These are phyloP conservation scores for Penicillium mononematosum DNA, from an alignment of 495 filamentous ascomycete species.

Conservation along the genomic window DNA sequence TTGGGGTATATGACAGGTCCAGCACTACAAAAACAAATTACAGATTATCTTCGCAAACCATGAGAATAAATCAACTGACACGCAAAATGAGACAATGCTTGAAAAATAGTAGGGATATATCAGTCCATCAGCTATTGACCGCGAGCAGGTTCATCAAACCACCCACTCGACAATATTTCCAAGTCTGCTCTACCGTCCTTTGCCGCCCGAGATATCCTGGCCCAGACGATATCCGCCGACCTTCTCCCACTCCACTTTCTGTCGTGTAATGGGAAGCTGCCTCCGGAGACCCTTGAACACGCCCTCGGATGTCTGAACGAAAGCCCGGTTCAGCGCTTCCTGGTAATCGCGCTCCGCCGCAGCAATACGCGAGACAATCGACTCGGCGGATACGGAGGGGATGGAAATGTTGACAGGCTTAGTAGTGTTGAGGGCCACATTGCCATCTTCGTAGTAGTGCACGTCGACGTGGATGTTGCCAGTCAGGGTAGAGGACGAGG, in stretches of 20 bases:
- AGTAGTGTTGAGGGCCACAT: conserved; percentile 83
- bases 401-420: conserved; percentile 68
- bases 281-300: conserved; percentile 90
- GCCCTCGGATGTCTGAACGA: conserved; percentile 83
- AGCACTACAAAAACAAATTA: background rate
- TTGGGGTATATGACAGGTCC: background rate
- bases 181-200: conserved; percentile 32
- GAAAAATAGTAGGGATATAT: conserved; percentile 15
- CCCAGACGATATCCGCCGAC: conserved; percentile 89
- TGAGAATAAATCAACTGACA: background rate
- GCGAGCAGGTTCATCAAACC: conserved; percentile 8
- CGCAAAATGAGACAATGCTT: conserved; percentile 7
- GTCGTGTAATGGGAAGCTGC: conserved; percentile 92
- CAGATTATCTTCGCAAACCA: background rate
- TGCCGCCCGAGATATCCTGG: conserved; percentile 59
- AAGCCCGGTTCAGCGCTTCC: conserved; percentile 90
- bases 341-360: conserved; percentile 86
- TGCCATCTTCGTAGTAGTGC: conserved; percentile 99
- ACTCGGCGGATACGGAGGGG: conserved; percentile 59
- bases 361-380: conserved; percentile 72
- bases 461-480: conserved; percentile 61
- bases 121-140: conserved; percentile 6
- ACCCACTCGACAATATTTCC: conserved; percentile 5
- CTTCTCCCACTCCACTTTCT: conserved; percentile 99
- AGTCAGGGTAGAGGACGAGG: conserved; percentile 48